A percentile compares a stretch with the other conserved stretches of the same genome.
These are phyloP conservation scores for Trichophyton benhamiae DNA, from an alignment of 2,329 filamentous ascomycete genomes.

Conservation along the genomic window DNA sequence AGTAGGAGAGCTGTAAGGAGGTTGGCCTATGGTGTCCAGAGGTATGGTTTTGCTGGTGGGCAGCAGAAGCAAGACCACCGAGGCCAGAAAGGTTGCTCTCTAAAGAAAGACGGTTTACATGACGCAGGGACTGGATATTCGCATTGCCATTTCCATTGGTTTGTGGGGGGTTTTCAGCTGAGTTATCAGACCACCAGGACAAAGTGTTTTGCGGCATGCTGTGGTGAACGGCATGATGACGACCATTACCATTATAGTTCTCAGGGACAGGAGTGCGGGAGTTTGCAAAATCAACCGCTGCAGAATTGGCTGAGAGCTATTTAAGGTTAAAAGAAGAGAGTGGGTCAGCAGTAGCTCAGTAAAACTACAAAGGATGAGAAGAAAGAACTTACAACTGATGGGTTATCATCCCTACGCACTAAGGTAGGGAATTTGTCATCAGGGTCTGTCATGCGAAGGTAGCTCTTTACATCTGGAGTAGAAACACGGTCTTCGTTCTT, in stretches of 20 bases:
- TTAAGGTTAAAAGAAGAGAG: background rate
- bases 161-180: slow-evolving; percentile 19
- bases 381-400: slow-evolving; percentile 41
- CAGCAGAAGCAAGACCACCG: slow-evolving; percentile 5
- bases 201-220: slow-evolving; percentile 46
- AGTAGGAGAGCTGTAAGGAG: slow-evolving; percentile 69
- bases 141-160: slow-evolving; percentile 16
- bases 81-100: slow-evolving; percentile 21
- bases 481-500: slow-evolving; percentile 41
- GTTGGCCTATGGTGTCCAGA: slow-evolving; percentile 36
- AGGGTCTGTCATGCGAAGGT: slow-evolving; percentile 57
- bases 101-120: slow-evolving; percentile 34
- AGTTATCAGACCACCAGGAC: slow-evolving; percentile 29
- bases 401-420: slow-evolving; percentile 37
- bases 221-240: slow-evolving; percentile 53
- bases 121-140: slow-evolving; percentile 18
- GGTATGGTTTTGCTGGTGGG: slow-evolving; percentile 17
- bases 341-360: background rate
- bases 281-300: slow-evolving; percentile 66
- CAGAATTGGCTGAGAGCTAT: slow-evolving; percentile 67
- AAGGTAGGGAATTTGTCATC: slow-evolving; percentile 77
- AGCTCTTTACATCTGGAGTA: slow-evolving; percentile 55
- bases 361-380: background rate
- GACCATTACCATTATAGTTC: slow-evolving; percentile 52
- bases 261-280: slow-evolving; percentile 56